These are phyloP conservation scores for Rubia balearica DNA, from an alignment of 305 asterid genomes.

Conservation along the genomic window DNA sequence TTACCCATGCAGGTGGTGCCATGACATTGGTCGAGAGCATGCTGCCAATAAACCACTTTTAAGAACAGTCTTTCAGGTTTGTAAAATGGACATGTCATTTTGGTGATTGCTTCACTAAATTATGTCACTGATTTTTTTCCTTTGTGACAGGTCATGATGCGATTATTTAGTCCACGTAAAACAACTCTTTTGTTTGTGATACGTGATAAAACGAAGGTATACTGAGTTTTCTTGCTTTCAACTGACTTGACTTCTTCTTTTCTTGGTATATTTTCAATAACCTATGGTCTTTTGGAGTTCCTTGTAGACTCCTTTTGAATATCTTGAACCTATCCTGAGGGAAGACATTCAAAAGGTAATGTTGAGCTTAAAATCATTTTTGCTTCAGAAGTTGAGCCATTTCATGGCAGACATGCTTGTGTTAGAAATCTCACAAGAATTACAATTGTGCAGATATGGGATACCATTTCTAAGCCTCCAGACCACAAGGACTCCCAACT, in stretches of 20 bases:
- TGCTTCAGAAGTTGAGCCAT: neutral
- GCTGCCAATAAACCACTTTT: slow-evolving; percentile 75
- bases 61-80: slow-evolving; percentile 71
- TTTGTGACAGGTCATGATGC: slow-evolving; percentile 63
- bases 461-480: slow-evolving; percentile 43
- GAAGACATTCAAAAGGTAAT: slow-evolving; percentile 72
- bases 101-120: slow-evolving; percentile 10
- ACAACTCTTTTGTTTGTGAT: slow-evolving; percentile 66
- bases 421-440: slow-evolving; percentile 2
- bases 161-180: slow-evolving; percentile 63
- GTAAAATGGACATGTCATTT: slow-evolving; percentile 7
- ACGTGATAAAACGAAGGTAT: slow-evolving; percentile 77
- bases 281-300: slow-evolving; percentile 2
- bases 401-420: slow-evolving; percentile 2
- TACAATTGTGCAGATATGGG: slow-evolving; percentile 54
- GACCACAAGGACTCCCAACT: slow-evolving; percentile 45
- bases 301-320: slow-evolving; percentile 59
- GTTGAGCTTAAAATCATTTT: neutral
- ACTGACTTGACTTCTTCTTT: neutral
- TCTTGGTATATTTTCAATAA: slow-evolving; percentile 1
- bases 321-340: slow-evolving; percentile 54
- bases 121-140: slow-evolving; percentile 16
- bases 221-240: slow-evolving; percentile 3
- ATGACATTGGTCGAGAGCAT: slow-evolving; percentile 73
- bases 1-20: slow-evolving; percentile 56